Evolutionary conservation across 768 basidiomycete species (phyloP), one percentile per base, ranked within the genome.

Genomic region (Boletellus ananiceps): DNA sequence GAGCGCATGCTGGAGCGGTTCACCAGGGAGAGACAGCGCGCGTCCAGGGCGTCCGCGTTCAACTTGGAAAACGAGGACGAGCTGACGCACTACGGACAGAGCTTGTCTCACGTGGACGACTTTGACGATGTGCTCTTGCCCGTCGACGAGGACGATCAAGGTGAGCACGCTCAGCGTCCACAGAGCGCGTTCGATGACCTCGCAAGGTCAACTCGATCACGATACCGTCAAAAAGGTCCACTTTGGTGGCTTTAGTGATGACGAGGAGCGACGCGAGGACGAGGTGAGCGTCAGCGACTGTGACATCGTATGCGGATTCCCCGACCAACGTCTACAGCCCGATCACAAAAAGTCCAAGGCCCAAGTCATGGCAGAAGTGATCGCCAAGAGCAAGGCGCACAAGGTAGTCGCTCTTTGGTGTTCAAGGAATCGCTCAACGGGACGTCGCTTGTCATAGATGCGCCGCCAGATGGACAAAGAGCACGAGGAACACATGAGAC

Each of bases 1-100:
- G 95, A 98, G 57, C 86, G 93, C 53, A 97, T 97, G 86, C 76
- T 97, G 33, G 93, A 95, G 68, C 86, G 96, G 27, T 98, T 97
- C 66, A 97, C 94, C 9, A 79, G 79, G 56, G 94, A 98, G 69
- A 74, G 92, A 51, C 90, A 94, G 63, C 78, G 86, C 16, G 69
- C 82, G 8, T 84, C 86, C 31, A 89, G 85, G 68, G 83, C 85
- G 36, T 75, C 73, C 8, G 74, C 81, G 12, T 97, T 96, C 78
- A 93, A 94, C 60, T 75, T 98, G 33, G 93, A 93, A 51, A 90
- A 90, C 53, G 93, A 93, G 56, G 88, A 88, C 44, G 89, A 95
- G 39, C 76, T 94, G 50, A 93, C 91, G 1, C 91, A 94, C 65
- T 93, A 93, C 65, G 91, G 91, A 1, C 88, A 91, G 68, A 92